A percentile compares a stretch with the other conserved stretches of the same genome.
These are phyloP conservation scores for Albophoma yamanashiensis DNA, from an alignment of 2,329 filamentous ascomycete genomes.

Conservation along the genomic window DNA sequence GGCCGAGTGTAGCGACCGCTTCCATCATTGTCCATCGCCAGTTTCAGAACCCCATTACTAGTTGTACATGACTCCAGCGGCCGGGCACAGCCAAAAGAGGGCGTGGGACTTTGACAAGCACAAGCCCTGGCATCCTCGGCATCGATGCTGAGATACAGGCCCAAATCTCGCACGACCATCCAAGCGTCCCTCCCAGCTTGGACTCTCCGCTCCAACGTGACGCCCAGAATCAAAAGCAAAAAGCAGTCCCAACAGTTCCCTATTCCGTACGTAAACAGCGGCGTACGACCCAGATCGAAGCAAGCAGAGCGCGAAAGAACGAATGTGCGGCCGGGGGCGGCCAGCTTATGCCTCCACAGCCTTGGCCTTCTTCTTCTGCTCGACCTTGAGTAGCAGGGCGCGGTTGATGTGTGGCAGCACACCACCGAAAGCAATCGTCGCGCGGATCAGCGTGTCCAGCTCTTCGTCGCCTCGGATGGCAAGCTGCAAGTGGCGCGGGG, in stretches of 20 bases:
- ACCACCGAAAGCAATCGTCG: slow-evolving; percentile 97
- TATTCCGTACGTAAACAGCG: slow-evolving; percentile 1
- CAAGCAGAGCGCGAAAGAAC: slow-evolving; percentile 9
- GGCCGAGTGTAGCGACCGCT: not conserved
- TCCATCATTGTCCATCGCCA: not conserved
- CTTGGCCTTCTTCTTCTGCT: slow-evolving; percentile 88
- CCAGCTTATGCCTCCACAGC: slow-evolving; percentile 30
- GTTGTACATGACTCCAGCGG: not conserved
- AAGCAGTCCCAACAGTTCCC: slow-evolving; percentile 1
- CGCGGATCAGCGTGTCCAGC: slow-evolving; percentile 91
- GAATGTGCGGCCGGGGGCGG: not conserved
- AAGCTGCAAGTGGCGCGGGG: slow-evolving; percentile 91
- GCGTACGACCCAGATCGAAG: not conserved
- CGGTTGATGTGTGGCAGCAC: slow-evolving; percentile 98
- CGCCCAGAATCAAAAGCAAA: not conserved
- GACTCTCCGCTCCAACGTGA: not conserved
- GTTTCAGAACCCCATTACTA: not conserved
- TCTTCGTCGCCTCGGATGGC: slow-evolving; percentile 98
- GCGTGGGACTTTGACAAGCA: not conserved
- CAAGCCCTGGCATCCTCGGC: not conserved
- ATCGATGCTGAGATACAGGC: not conserved
- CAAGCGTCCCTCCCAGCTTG: not conserved
- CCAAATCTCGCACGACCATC: not conserved
- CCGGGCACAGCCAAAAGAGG: not conserved
- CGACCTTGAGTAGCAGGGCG: slow-evolving; percentile 86